Evolutionary conservation across 2,329 filamentous ascomycete genomes (phyloP).

Genomic region (Trichoderma lentiforme): DNA sequence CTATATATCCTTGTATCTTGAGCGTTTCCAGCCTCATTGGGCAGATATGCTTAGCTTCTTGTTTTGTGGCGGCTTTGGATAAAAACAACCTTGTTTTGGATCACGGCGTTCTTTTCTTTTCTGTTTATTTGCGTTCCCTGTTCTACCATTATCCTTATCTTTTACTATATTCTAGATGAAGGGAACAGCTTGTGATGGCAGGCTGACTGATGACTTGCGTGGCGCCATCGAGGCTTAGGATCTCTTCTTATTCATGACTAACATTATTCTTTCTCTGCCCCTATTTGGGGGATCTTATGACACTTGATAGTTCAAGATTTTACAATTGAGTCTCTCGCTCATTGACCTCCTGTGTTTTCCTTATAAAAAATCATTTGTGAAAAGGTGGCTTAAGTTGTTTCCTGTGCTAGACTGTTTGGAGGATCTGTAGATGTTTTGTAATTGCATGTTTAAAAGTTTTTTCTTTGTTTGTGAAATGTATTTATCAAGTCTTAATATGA

Average conservation of each 20-base stretch:
- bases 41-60: constrained; percentile 11
- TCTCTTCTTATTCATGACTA: constrained; percentile 18
- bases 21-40: constrained; percentile 2
- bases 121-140: constrained; percentile 18
- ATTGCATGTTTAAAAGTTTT: constrained; percentile 8
- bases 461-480: neutral
- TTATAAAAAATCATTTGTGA: neutral
- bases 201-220: constrained; percentile 20
- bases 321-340: constrained; percentile 12
- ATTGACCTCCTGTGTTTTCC: neutral
- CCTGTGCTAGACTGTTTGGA: neutral
- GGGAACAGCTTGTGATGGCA: constrained; percentile 16
- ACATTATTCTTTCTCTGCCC: neutral
- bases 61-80: constrained; percentile 30
- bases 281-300: constrained; percentile 11
- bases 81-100: constrained; percentile 28
- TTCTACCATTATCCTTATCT: neutral
- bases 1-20: constrained; percentile 18
- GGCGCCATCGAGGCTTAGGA: constrained; percentile 14
- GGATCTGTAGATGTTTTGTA: constrained; percentile 7
- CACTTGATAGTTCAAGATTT: constrained; percentile 17
- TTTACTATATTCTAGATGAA: constrained; percentile 13
- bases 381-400: neutral
- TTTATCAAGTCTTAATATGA: neutral
- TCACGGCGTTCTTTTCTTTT: constrained; percentile 29